phyloP scores from a whole-genome alignment of 768 basidiomycete species.

The Auricularia cornea region DNA sequence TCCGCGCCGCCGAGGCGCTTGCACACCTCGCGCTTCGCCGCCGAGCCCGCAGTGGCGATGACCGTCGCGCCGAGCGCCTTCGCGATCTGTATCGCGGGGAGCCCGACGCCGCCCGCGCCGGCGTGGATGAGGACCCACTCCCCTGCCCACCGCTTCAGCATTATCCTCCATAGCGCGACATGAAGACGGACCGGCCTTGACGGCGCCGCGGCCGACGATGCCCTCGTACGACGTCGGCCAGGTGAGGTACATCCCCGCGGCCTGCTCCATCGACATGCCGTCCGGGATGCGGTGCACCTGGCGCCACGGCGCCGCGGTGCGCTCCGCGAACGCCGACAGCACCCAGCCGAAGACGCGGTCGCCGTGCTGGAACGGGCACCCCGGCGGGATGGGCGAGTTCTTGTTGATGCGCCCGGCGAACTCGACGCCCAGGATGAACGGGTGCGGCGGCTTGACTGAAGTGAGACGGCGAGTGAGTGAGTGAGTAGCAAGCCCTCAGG shows the following conservation, averaged over 20 bases:
- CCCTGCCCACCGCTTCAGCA: too few species aligned
- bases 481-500: too few species aligned
- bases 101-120: slow-evolving; percentile 92
- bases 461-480: too few species aligned
- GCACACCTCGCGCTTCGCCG: slow-evolving; percentile 70
- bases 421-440: slow-evolving; percentile 79
- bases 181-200: slow-evolving; percentile 55
- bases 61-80: slow-evolving; percentile 85
- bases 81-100: slow-evolving; percentile 44
- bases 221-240: slow-evolving; percentile 94
- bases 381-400: slow-evolving; percentile 67
- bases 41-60: slow-evolving; percentile 84
- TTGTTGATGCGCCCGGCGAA: slow-evolving; percentile 71
- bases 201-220: slow-evolving; percentile 71
- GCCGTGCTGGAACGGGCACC: slow-evolving; percentile 70
- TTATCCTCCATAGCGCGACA: too few species aligned
- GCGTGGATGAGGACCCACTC: slow-evolving; percentile 93
- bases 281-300: slow-evolving; percentile 61
- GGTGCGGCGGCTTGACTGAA: slow-evolving; percentile 65
- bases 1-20: slow-evolving; percentile 76
- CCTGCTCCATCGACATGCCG: slow-evolving; percentile 73
- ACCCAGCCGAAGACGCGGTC: slow-evolving; percentile 81
- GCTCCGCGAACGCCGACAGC: slow-evolving; percentile 77
- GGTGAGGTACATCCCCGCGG: slow-evolving; percentile 78
- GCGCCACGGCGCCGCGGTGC: slow-evolving; percentile 46